A percentile compares a stretch with the other conserved stretches of the same genome.
Conservation (phyloP, 768 basidiomycete genomes). For the Leccinum disarticulatum region DNA sequence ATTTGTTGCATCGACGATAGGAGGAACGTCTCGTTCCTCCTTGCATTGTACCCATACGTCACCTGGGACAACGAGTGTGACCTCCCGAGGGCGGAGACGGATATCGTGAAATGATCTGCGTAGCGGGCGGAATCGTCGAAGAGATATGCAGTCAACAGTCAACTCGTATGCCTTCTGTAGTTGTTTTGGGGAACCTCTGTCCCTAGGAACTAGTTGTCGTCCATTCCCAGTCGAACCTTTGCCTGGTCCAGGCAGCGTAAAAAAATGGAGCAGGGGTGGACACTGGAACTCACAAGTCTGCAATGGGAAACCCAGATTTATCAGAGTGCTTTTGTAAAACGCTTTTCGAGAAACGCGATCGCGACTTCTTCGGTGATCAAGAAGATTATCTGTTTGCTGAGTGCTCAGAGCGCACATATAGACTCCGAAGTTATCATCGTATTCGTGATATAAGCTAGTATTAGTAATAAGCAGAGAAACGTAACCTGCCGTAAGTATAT, state of each 20-base stretch:
- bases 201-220: conserved; percentile 18
- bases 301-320: conserved; percentile 1
- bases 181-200: conserved; percentile 16
- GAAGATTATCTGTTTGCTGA: too few relatives aligned
- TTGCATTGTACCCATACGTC: background rate
- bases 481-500: conserved; percentile 9
- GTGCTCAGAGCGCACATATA: too few relatives aligned
- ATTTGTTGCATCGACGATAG: conserved; percentile 8
- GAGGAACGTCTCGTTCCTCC: conserved; percentile 1
- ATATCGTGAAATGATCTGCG: conserved; percentile 12
- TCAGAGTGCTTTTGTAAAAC: conserved; percentile 49
- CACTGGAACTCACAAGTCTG: conserved; percentile 6
- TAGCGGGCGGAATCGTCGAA: conserved; percentile 10
- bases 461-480: too few relatives aligned
- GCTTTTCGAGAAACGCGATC: conserved; percentile 39
- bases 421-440: background rate
- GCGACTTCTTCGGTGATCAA: too few relatives aligned
- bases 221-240: conserved; percentile 22
- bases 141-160: background rate
- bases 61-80: background rate
- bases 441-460: background rate
- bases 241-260: too few relatives aligned
- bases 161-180: conserved; percentile 12
- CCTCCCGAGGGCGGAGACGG: background rate
- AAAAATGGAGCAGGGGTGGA: background rate